phyloP scores from a whole-genome alignment of 1,284 basidiomycete species.

The Fistulina hepatica region DNA sequence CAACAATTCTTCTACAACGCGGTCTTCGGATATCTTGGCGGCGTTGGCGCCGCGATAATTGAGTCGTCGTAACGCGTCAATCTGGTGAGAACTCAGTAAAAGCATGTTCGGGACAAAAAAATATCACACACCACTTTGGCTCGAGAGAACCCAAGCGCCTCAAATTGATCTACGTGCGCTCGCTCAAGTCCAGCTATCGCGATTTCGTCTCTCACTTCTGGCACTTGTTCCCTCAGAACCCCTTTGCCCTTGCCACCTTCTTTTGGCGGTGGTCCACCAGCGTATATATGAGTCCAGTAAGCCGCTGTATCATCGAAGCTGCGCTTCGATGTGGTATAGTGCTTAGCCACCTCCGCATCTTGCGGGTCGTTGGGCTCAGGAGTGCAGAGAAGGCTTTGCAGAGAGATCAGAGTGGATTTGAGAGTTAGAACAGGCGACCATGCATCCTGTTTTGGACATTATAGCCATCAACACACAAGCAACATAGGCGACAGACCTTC shows the following conservation, averaged over 20 bases:
- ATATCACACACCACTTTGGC: constrained; percentile 58
- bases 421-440: constrained; percentile 93
- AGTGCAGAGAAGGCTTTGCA: constrained; percentile 91
- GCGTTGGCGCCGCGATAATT: constrained; percentile 78
- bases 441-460: constrained; percentile 44
- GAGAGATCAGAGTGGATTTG: constrained; percentile 92
- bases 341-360: constrained; percentile 96
- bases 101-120: constrained; percentile 2
- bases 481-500: constrained; percentile 18
- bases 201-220: constrained; percentile 48
- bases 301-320: constrained; percentile 89
- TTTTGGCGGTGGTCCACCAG: constrained; percentile 53
- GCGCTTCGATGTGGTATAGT: constrained; percentile 80
- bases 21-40: constrained; percentile 36
- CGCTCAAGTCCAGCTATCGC: constrained; percentile 66
- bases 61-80: constrained; percentile 75
- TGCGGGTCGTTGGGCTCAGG: constrained; percentile 97
- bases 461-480: constrained; percentile 32
- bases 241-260: constrained; percentile 15
- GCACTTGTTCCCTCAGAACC: too few relatives aligned
- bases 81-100: constrained; percentile 32
- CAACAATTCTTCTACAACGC: constrained; percentile 39
- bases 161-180: constrained; percentile 67
- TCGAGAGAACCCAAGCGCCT: constrained; percentile 61
- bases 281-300: constrained; percentile 91